Evolutionary conservation across 164 flowering plant genomes (phyloP).

Genomic region (Kalanchoe fedtschenkoi): DNA sequence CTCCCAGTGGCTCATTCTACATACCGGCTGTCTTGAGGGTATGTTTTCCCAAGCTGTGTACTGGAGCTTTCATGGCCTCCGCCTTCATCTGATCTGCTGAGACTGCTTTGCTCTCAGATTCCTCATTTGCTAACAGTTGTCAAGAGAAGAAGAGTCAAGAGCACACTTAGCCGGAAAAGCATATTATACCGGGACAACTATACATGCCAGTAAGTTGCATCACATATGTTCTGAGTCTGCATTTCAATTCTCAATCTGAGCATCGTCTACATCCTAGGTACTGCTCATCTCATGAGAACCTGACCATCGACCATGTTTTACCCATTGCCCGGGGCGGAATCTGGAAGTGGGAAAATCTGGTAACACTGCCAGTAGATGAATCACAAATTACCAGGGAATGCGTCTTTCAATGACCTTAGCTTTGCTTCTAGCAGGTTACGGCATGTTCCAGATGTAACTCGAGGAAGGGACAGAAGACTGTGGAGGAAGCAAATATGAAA

Average conservation of each 20-base stretch:
- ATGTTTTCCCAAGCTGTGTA: constrained; percentile 12
- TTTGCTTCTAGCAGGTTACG: constrained; percentile 45
- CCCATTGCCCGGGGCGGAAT: constrained; percentile 75
- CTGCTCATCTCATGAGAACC: constrained; percentile 61
- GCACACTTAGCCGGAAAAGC: constrained; percentile 54
- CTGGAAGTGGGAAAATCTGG: constrained; percentile 97
- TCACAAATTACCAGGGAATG: background rate
- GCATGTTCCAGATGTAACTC: constrained; percentile 93
- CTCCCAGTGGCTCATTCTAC: constrained; percentile 76
- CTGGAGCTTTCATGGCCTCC: background rate
- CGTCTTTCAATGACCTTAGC: background rate
- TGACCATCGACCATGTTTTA: constrained; percentile 84
- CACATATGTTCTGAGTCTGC: background rate
- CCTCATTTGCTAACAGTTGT: constrained; percentile 73
- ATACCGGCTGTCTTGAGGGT: constrained; percentile 97
- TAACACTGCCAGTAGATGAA: constrained; percentile 14
- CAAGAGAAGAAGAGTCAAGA: constrained; percentile 49
- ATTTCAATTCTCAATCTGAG: background rate
- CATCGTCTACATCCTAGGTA: constrained; percentile 39
- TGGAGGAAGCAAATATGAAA: constrained; percentile 84
- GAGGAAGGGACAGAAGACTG: constrained; percentile 71
- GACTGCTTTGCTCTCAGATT: constrained; percentile 35
- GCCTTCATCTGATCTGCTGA: background rate
- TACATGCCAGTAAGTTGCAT: constrained; percentile 67
- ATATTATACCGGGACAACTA: constrained; percentile 50